Base-by-base conservation (phyloP, 352 stramenopile genomes). In the Globisporangium recalcitrans region DNA sequence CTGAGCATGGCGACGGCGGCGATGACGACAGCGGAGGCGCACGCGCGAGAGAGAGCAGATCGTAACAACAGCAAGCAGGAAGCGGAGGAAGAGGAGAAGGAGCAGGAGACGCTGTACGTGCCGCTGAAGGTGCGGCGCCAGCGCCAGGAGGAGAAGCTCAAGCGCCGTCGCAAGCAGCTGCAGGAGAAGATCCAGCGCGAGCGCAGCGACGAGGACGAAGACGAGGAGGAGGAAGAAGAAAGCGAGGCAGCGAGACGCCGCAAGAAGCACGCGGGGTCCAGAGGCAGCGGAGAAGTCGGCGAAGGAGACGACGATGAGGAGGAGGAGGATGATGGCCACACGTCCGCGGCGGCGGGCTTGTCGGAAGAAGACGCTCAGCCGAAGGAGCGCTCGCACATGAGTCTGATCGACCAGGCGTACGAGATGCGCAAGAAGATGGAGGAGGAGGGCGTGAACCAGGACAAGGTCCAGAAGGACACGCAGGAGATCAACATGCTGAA, bases 401-500 rank as follows among this genome's bases (percentile, higher is more conserved):
- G 82, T 67, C 72, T 93, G 36, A 72, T 93, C 49, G 85, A 96
- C 63, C 82, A 94, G 57, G 80, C 82, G 55, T 92, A 92, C 65
- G 75, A 93, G 72, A 85, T 93, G 79, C 80, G 82, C 65, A 91
- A 91, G 65, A 65, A 75, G 49, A 59, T 87, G 70, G 85, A 95
- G 57, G 75, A 83, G 24, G 74, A 78, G 24, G 85, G 85, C 24
- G 77, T 95, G 67, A 91, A 96, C 64, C 78, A 90, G 63, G 75
- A 87, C 52, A 86, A 90, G 63, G 70, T 79, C 19, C 74, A 93
- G 63, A 86, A 95, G 69, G 81, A 92, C 51, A 81, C 84, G 26
- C 78, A 91, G 62, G 96, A 98, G 68, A 75, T 95, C 58, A 90
- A 83, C 16, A 97, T 98, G 74, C 85, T 98, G 44, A 97, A 96